Percentiles rank a stretch among this genome's conserved stretches.
Evolutionary conservation across 371 early-diverging fungal species (phyloP).

Genomic region (Pancytospora philotis): DNA sequence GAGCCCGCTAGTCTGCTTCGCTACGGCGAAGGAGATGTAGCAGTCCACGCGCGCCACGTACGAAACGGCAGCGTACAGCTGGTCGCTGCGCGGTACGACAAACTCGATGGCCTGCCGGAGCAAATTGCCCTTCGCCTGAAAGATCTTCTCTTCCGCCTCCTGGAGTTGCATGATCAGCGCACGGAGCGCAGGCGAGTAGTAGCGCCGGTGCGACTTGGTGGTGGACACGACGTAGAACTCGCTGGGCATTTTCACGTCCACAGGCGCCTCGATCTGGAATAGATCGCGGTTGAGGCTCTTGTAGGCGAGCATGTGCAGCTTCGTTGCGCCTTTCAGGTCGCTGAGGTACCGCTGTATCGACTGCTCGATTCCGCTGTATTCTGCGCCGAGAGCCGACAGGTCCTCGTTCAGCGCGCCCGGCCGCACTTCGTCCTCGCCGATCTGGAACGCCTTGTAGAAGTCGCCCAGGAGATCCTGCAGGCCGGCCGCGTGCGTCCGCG

Average conservation of each 20-base stretch:
- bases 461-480: background rate
- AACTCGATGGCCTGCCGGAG: slow-evolving; percentile 30
- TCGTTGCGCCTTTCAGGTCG: slow-evolving; percentile 16
- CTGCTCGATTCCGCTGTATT: slow-evolving; percentile 21
- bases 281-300: slow-evolving; percentile 82
- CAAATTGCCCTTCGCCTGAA: slow-evolving; percentile 37
- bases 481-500: background rate
- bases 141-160: slow-evolving; percentile 71
- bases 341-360: slow-evolving; percentile 40
- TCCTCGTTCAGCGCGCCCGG: background rate
- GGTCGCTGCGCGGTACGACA: slow-evolving; percentile 11
- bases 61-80: slow-evolving; percentile 65
- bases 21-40: slow-evolving; percentile 68
- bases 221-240: slow-evolving; percentile 67
- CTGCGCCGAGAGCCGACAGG: background rate
- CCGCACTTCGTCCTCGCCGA: background rate
- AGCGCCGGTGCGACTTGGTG: slow-evolving; percentile 68
- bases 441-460: background rate
- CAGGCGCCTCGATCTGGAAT: slow-evolving; percentile 78
- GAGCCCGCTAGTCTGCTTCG: slow-evolving; percentile 59
- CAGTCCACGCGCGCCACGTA: slow-evolving; percentile 77
- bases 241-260: slow-evolving; percentile 64
- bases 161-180: slow-evolving; percentile 65
- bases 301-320: slow-evolving; percentile 59
- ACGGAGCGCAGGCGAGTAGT: slow-evolving; percentile 67